These are phyloP conservation scores for Fusarium equiseti DNA, from an alignment of 2,329 filamentous ascomycete genomes.

Conservation along the genomic window DNA sequence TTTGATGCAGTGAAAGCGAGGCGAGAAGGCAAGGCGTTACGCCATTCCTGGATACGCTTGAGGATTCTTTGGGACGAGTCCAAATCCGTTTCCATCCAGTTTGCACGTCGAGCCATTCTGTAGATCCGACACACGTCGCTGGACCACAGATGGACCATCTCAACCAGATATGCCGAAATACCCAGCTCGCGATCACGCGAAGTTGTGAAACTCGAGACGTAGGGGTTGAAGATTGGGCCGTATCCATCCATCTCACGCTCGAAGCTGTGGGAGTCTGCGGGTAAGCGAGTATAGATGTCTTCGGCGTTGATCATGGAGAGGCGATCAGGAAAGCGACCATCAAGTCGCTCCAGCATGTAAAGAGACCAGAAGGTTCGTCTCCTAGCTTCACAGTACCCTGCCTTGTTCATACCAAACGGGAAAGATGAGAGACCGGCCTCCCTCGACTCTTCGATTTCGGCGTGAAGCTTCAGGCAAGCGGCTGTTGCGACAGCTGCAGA, in stretches of 20 bases:
- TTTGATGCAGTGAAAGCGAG: conserved; percentile 68
- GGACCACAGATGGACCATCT: conserved; percentile 74
- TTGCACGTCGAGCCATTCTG: conserved; percentile 50
- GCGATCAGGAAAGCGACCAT: conserved; percentile 67
- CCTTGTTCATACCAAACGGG: conserved; percentile 69
- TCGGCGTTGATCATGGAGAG: conserved; percentile 70
- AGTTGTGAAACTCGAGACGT: conserved; percentile 43
- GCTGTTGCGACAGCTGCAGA: conserved; percentile 72
- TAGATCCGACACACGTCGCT: conserved; percentile 72
- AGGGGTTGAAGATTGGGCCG: conserved; percentile 71
- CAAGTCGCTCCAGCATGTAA: conserved; percentile 76
- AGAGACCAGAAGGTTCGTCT: conserved; percentile 79
- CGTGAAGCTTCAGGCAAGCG: conserved; percentile 70
- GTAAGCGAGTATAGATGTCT: conserved; percentile 75
- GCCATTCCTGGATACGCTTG: conserved; percentile 69
- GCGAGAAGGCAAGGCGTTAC: conserved; percentile 64
- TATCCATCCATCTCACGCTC: conserved; percentile 69
- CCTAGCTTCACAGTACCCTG: conserved; percentile 73
- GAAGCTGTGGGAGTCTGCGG: conserved; percentile 70
- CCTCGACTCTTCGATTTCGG: conserved; percentile 66
- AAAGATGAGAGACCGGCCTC: conserved; percentile 56
- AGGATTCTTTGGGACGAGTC: conserved; percentile 60
- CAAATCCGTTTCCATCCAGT: conserved; percentile 46
- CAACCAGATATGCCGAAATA: conserved; percentile 70
- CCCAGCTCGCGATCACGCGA: conserved; percentile 53